A percentile compares a stretch with the other conserved stretches of the same genome.
These are phyloP conservation scores for Spironucleus salmonicida DNA, from an alignment of 208 protist species.

Conservation along the genomic window DNA sequence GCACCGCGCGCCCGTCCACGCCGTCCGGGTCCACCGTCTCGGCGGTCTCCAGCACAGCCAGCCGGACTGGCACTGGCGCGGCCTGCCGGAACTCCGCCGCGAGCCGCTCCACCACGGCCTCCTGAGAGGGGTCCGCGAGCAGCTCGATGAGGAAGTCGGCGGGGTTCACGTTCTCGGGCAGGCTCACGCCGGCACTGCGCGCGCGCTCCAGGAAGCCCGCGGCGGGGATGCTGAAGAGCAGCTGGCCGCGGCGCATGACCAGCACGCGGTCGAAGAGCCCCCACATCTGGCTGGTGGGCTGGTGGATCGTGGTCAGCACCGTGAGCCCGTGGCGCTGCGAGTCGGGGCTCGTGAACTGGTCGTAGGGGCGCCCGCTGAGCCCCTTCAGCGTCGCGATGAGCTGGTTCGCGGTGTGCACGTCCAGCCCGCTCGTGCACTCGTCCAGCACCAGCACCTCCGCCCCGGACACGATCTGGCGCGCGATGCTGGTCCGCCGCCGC, in stretches of 20 bases:
- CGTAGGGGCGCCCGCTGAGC: constrained; percentile 29
- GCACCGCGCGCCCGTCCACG: not conserved
- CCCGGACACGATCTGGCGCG: constrained; percentile 47
- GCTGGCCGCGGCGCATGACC: constrained; percentile 41
- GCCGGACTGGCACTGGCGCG: not conserved
- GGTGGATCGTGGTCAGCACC: constrained; percentile 56
- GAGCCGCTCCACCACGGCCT: not conserved
- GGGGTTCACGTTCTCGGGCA: not conserved
- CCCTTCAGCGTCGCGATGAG: constrained; percentile 42
- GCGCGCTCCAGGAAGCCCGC: constrained; percentile 1
- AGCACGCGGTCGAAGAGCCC: constrained; percentile 55
- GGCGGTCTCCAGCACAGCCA: not conserved
- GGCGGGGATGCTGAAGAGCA: constrained; percentile 44
- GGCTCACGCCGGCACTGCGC: not conserved
- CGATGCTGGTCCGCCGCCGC: constrained; percentile 53
- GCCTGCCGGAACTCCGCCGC: not conserved
- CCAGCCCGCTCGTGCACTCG: constrained; percentile 62
- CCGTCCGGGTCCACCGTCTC: not conserved
- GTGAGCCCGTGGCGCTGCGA: constrained; percentile 30
- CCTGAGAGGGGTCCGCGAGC: not conserved
- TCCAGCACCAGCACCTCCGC: constrained; percentile 55
- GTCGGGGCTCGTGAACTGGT: constrained; percentile 6
- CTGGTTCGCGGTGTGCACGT: constrained; percentile 46
- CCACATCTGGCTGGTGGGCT: constrained; percentile 52
- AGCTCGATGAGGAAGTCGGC: constrained; percentile 28